Evolutionary conservation across 805 yeast species (phyloP).

Genomic region (Myxozyma mucilagina): DNA sequence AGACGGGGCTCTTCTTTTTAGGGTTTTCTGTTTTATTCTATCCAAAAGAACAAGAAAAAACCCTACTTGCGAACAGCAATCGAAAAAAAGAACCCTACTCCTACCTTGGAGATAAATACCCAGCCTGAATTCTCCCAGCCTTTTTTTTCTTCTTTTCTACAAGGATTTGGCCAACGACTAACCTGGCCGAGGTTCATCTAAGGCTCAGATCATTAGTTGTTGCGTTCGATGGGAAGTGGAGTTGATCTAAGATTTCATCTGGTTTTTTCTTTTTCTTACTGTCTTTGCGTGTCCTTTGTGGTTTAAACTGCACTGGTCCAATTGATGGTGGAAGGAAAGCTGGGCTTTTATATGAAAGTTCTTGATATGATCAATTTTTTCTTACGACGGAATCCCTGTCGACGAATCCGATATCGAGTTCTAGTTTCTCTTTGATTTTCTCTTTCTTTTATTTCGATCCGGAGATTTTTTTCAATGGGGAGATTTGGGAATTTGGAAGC

Average conservation of each 20-base stretch:
- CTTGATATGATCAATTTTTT: slow-evolving; percentile 22
- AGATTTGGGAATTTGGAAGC: not conserved
- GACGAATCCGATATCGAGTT: slow-evolving; percentile 84
- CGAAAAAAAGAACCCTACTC: slow-evolving; percentile 1
- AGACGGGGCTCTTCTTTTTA: too few relatives aligned
- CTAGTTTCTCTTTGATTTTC: slow-evolving; percentile 47
- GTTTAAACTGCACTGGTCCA: not conserved
- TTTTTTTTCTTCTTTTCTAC: not conserved
- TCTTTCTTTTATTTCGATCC: slow-evolving; percentile 32
- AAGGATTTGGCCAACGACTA: slow-evolving; percentile 22
- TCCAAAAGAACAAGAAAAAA: too few relatives aligned
- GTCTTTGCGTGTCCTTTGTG: not conserved
- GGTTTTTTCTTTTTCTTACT: not conserved
- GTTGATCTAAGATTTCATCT: slow-evolving; percentile 15
- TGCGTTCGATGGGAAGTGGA: slow-evolving; percentile 31
- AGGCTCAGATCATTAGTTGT: slow-evolving; percentile 9
- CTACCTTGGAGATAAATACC: not conserved
- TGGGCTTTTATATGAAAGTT: not conserved
- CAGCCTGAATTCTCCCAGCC: not conserved
- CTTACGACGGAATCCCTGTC: slow-evolving; percentile 69
- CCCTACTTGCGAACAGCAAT: not conserved
- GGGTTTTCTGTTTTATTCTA: too few relatives aligned
- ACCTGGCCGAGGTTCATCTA: slow-evolving; percentile 17
- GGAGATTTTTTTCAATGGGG: not conserved
- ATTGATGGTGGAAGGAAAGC: not conserved